Evolutionary conservation across 1,139 yeast genomes (phyloP).

Genomic region (Debaryomycetaceae sp.): DNA sequence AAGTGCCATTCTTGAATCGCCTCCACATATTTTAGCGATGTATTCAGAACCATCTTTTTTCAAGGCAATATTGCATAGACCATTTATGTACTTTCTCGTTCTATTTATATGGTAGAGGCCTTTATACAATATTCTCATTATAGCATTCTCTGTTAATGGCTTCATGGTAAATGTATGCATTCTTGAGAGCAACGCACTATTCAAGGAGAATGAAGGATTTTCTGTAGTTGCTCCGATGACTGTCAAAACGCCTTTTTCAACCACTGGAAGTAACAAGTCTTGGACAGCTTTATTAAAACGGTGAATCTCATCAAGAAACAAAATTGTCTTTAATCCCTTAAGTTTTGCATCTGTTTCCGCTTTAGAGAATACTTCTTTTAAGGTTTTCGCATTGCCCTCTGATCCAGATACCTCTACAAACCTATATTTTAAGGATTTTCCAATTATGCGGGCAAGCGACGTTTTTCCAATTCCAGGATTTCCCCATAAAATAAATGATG

Average conservation of each 20-base stretch:
- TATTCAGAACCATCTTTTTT: constrained; percentile 60
- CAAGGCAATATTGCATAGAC: constrained; percentile 48
- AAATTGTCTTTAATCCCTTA: constrained; percentile 67
- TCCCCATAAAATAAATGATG: constrained; percentile 94
- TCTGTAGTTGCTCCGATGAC: constrained; percentile 96
- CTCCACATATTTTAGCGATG: constrained; percentile 76
- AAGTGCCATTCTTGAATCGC: constrained; percentile 84
- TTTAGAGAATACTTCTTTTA: constrained; percentile 69
- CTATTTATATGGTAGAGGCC: constrained; percentile 64
- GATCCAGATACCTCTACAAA: constrained; percentile 90
- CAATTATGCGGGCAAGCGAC: constrained; percentile 62
- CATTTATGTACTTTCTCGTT: constrained; percentile 42
- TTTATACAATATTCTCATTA: constrained; percentile 55
- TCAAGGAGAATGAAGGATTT: constrained; percentile 88
- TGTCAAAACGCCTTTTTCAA: constrained; percentile 64
- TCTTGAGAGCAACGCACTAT: constrained; percentile 83
- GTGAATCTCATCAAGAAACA: constrained; percentile 92
- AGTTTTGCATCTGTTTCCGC: constrained; percentile 67
- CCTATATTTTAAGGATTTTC: constrained; percentile 46
- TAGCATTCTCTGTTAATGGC: constrained; percentile 53
- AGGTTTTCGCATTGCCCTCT: constrained; percentile 64
- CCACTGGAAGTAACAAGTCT: constrained; percentile 73
- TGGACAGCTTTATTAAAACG: constrained; percentile 88
- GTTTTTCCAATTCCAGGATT: constrained; percentile 97
- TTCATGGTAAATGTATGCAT: constrained; percentile 84